Evolutionary conservation across 192 early-diverging fungal genomes (phyloP), one percentile per base, ranked within the genome.

Genomic region (Coemansia asiatica): DNA sequence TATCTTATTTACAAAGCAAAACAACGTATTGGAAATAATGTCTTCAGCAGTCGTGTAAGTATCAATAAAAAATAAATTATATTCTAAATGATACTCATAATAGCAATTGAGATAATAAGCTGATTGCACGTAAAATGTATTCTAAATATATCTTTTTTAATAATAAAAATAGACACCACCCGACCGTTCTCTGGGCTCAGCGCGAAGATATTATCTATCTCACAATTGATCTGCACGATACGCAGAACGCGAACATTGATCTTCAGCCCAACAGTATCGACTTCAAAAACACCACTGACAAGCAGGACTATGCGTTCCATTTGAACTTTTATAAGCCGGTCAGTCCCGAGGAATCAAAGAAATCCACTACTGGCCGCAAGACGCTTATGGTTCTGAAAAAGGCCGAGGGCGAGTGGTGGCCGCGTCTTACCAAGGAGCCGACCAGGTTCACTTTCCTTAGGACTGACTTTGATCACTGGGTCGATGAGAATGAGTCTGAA

Each of bases 401-500:
- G 81, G 85, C 85, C 64, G 84, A 89, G 58, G 79, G 83, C 60
- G 56, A 60, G 26, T 95, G 90, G 84, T 98, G 95, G 95, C 89
- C 91, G 23, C 88, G 92, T 56, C 82, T 98, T 70, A 85, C 83
- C 58, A 88, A 93, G 83, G 86, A 81, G 16, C 72, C 63, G 28
- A 69, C 4, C 9, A 92, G 89, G 78, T 72, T 79, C 56, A 84
- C 86, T 73, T 98, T 85, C 56, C 64, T 98, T 57, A 94, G 95
- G 85, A 93, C 92, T 7, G 95, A 98, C 71, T 98, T 98, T 73
- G 66, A 85, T 50, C 88, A 79, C 68, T 98, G 93, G 92, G 90
- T 85, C 80, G 94, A 96, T 73, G 93, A 94, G 69, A 93, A 96
- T 73, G 94, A 98, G n/a, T 90, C 92, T 25, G 94, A 93, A 28